Conservation (phyloP, 1,284 basidiomycete genomes). For the Pseudozyma sp. region DNA sequence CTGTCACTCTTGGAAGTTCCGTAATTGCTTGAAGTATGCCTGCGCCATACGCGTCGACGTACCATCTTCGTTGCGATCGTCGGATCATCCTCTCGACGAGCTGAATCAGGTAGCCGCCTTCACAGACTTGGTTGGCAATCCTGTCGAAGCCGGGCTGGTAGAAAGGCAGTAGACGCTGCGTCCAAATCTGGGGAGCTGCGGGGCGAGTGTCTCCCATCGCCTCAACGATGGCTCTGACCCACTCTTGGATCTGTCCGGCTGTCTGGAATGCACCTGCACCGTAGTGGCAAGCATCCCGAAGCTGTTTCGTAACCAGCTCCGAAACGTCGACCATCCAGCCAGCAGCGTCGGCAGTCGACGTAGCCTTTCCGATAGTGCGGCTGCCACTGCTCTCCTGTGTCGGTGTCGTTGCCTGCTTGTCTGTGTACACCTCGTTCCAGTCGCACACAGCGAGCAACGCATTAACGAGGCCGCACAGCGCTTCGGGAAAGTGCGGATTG, state of each 20-base stretch:
- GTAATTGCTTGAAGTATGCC: slow-evolving; percentile 6
- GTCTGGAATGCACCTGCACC: slow-evolving; percentile 70
- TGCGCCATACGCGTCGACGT: slow-evolving; percentile 69
- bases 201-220: slow-evolving; percentile 43
- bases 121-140: slow-evolving; percentile 69
- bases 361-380: background rate
- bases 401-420: slow-evolving; percentile 6
- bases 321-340: slow-evolving; percentile 73
- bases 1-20: slow-evolving; percentile 25
- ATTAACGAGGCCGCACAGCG: slow-evolving; percentile 74
- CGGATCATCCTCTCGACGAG: slow-evolving; percentile 73
- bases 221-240: slow-evolving; percentile 71
- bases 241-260: slow-evolving; percentile 70
- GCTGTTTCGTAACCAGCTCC: slow-evolving; percentile 72
- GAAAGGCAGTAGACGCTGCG: slow-evolving; percentile 69
- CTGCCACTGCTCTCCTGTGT: background rate
- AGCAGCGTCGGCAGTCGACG: background rate
- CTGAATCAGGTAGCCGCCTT: slow-evolving; percentile 74
- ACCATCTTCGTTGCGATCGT: slow-evolving; percentile 73
- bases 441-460: slow-evolving; percentile 74
- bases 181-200: slow-evolving; percentile 70
- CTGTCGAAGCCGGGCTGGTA: slow-evolving; percentile 66
- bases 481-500: slow-evolving; percentile 75
- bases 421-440: slow-evolving; percentile 71
- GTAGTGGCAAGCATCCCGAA: slow-evolving; percentile 71